phyloP scores from a whole-genome alignment of 2,329 filamentous ascomycete genomes.

The Penicillium palitans region DNA sequence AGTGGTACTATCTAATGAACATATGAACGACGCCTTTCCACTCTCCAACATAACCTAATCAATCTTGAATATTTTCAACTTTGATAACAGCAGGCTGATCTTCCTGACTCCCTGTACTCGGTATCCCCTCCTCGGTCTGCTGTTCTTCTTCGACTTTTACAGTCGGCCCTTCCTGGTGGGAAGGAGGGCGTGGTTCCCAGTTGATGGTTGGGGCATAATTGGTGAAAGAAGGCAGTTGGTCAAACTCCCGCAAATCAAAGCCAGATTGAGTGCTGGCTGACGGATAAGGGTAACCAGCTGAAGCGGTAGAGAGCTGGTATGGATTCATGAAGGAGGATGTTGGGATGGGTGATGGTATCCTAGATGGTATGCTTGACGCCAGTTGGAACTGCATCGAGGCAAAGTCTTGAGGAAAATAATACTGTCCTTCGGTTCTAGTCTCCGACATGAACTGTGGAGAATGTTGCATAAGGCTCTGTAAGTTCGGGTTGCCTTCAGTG shows the following conservation, averaged over 20 bases:
- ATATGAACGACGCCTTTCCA: neutral
- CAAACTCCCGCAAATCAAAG: neutral
- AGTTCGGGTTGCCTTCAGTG: slow-evolving; percentile 1
- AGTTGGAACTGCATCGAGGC: neutral
- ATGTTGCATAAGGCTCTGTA: slow-evolving; percentile 3
- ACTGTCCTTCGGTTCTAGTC: neutral
- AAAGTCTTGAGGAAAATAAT: slow-evolving; percentile 10
- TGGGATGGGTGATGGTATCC: neutral
- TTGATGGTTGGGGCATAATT: neutral
- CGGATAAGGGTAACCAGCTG: neutral
- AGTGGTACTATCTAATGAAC: neutral
- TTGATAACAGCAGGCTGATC: neutral
- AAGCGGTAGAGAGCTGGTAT: neutral
- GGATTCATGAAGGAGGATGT: slow-evolving; percentile 5
- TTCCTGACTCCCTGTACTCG: neutral
- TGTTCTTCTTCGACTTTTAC: neutral
- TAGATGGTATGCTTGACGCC: neutral
- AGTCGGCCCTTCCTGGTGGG: neutral
- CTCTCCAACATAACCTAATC: neutral
- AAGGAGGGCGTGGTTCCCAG: slow-evolving; percentile 5
- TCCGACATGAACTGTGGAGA: slow-evolving; percentile 8
- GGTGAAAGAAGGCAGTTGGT: neutral
- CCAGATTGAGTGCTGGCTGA: neutral
- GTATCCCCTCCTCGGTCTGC: neutral
- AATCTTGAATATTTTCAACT: neutral